Percentiles rank a stretch among this genome's conserved stretches.
These are phyloP conservation scores for Prunus mira DNA, from an alignment of 306 rosid species.

Conservation along the genomic window DNA sequence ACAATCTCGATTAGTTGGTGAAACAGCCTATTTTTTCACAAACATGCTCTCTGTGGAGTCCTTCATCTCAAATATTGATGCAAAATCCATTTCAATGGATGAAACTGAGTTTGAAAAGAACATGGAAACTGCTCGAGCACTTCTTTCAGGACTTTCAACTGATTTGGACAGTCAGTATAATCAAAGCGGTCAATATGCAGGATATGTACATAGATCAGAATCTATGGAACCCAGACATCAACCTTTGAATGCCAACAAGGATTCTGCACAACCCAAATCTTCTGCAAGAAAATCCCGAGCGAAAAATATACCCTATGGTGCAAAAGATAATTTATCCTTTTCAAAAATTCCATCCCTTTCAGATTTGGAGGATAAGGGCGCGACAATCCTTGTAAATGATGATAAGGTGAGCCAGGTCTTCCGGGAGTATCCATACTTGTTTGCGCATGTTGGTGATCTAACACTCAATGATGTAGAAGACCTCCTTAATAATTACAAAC, in stretches of 20 bases:
- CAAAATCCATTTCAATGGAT: constrained; percentile 88
- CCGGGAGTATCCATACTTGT: constrained; percentile 68
- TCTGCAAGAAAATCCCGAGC: constrained; percentile 42
- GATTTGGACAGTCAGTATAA: constrained; percentile 43
- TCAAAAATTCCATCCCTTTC: constrained; percentile 71
- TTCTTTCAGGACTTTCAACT: constrained; percentile 75
- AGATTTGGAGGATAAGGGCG: constrained; percentile 91
- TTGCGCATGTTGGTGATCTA: constrained; percentile 68
- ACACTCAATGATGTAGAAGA: constrained; percentile 77
- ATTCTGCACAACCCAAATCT: constrained; percentile 33
- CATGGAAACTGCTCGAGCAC: constrained; percentile 87
- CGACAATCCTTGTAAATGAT: constrained; percentile 64
- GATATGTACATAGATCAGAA: constrained; percentile 36
- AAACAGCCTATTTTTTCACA: constrained; percentile 90
- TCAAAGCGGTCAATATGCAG: constrained; percentile 45
- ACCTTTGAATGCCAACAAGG: constrained; percentile 40
- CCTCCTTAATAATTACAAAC: constrained; percentile 78
- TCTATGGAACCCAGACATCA: constrained; percentile 31
- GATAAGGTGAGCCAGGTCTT: constrained; percentile 63
- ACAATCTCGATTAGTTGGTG: constrained; percentile 73
- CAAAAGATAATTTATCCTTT: constrained; percentile 38
- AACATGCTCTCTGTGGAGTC: constrained; percentile 93
- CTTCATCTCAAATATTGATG: constrained; percentile 87
- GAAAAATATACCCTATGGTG: constrained; percentile 34
- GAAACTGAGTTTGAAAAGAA: constrained; percentile 81